Conservation (phyloP, 73 alveolate genomes). For the Blepharisma stoltei region DNA sequence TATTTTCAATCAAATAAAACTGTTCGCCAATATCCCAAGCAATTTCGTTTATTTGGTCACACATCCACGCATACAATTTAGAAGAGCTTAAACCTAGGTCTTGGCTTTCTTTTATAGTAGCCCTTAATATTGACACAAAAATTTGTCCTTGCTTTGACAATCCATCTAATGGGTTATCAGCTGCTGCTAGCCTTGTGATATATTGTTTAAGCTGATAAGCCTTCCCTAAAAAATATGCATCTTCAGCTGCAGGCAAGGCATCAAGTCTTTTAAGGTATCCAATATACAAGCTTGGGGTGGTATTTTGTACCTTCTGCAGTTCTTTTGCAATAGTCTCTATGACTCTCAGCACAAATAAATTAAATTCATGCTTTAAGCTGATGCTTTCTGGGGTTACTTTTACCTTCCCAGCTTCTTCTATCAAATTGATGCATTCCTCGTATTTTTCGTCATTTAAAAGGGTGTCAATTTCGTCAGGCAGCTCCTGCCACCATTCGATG, state of each 20-base stretch:
- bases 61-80: constrained; percentile 6
- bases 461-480: constrained; percentile 26
- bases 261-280: not conserved
- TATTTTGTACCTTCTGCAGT: not conserved
- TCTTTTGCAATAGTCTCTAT: constrained; percentile 24
- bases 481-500: constrained; percentile 27
- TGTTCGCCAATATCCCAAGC: constrained; percentile 28
- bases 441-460: constrained; percentile 26
- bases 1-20: not conserved
- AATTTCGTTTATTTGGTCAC: not conserved
- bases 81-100: not conserved
- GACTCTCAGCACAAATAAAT: not conserved
- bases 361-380: not conserved
- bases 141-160: not conserved
- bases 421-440: constrained; percentile 18
- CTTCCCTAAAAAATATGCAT: constrained; percentile 16
- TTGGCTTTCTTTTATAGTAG: not conserved
- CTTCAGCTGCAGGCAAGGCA: constrained; percentile 28
- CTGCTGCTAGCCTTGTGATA: not conserved
- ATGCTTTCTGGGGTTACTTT: not conserved
- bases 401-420: not conserved
- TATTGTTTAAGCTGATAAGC: constrained; percentile 8
- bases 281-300: not conserved
- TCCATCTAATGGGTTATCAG: constrained; percentile 9
- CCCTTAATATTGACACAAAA: not conserved